These are phyloP conservation scores for Polygonum aviculare DNA, from an alignment of 148 eudicot species.

Conservation along the genomic window DNA sequence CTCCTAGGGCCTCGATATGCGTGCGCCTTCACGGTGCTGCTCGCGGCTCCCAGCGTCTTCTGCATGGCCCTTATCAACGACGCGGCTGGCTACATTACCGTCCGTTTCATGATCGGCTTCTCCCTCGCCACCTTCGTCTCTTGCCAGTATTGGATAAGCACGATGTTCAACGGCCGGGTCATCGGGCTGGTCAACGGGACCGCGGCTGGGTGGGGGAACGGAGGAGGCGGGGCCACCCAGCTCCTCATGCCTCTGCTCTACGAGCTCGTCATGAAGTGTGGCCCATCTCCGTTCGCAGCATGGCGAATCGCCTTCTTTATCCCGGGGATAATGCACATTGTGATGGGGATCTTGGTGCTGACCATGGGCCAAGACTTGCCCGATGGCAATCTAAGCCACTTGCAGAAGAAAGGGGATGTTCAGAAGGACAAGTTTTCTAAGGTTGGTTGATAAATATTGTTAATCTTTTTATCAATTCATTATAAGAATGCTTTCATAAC, in stretches of 20 bases:
- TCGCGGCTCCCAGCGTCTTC: slow-evolving; percentile 30
- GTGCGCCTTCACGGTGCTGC: slow-evolving; percentile 29
- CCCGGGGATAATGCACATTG: slow-evolving; percentile 39
- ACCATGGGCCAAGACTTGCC: slow-evolving; percentile 37
- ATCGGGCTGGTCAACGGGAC: slow-evolving; percentile 38
- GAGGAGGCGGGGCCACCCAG: slow-evolving; percentile 49
- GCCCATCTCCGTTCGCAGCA: slow-evolving; percentile 35
- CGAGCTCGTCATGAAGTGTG: slow-evolving; percentile 23
- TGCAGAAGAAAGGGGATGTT: slow-evolving; percentile 38
- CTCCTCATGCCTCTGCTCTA: slow-evolving; percentile 42
- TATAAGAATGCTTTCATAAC: too few relatives aligned
- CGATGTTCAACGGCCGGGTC: slow-evolving; percentile 41
- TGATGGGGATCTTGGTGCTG: slow-evolving; percentile 37
- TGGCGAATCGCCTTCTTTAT: slow-evolving; percentile 48
- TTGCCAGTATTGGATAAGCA: slow-evolving; percentile 48
- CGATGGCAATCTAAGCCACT: slow-evolving; percentile 32
- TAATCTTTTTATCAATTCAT: neutral
- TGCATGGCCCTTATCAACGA: slow-evolving; percentile 25
- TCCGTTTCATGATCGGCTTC: slow-evolving; percentile 38
- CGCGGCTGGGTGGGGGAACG: slow-evolving; percentile 47
- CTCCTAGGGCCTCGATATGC: slow-evolving; percentile 35
- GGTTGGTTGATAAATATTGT: slow-evolving; percentile 13
- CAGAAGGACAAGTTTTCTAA: slow-evolving; percentile 40
- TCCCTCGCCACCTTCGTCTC: slow-evolving; percentile 37
- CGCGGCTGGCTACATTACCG: slow-evolving; percentile 29